Conservation (phyloP, 2,329 filamentous ascomycete species). For the Talaromyces sp. region DNA sequence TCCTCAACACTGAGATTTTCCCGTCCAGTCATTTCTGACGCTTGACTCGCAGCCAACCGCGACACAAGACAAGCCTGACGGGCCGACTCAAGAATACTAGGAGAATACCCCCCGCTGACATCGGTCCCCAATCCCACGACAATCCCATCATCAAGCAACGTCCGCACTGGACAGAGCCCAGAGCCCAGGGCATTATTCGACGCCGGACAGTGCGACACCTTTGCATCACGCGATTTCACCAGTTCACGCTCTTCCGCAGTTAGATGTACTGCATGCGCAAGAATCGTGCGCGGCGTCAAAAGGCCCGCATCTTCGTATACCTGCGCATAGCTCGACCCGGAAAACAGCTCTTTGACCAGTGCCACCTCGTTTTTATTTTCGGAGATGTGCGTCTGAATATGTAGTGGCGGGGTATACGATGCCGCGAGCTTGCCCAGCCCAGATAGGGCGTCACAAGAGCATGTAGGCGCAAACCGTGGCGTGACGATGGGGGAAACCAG, state of each 20-base stretch:
- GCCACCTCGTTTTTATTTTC: conserved; percentile 73
- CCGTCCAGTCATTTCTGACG: conserved; percentile 36
- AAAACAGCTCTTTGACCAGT: conserved; percentile 68
- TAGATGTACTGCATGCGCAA: conserved; percentile 82
- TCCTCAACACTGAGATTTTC: conserved; percentile 78
- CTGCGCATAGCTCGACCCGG: conserved; percentile 61
- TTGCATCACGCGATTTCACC: conserved; percentile 57
- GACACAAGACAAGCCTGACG: conserved; percentile 75
- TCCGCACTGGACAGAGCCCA: conserved; percentile 70
- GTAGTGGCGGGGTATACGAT: conserved; percentile 54
- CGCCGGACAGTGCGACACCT: conserved; percentile 80
- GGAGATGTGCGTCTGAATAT: conserved; percentile 80
- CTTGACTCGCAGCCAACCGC: conserved; percentile 50
- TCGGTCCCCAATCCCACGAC: conserved; percentile 86
- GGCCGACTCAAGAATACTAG: conserved; percentile 76
- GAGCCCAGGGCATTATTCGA: conserved; percentile 79
- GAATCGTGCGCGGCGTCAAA: conserved; percentile 66
- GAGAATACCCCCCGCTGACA: conserved; percentile 79
- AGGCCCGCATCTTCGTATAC: conserved; percentile 74
- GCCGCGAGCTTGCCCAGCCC: conserved; percentile 61
- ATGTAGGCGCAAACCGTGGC: conserved; percentile 56
- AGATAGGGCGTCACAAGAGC: conserved; percentile 51
- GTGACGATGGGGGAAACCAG: conserved; percentile 79
- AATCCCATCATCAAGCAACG: conserved; percentile 68
- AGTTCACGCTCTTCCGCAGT: conserved; percentile 60